These are phyloP conservation scores for Cryptosporidium meleagridis DNA, from an alignment of 169 alveolate species.

Conservation along the genomic window DNA sequence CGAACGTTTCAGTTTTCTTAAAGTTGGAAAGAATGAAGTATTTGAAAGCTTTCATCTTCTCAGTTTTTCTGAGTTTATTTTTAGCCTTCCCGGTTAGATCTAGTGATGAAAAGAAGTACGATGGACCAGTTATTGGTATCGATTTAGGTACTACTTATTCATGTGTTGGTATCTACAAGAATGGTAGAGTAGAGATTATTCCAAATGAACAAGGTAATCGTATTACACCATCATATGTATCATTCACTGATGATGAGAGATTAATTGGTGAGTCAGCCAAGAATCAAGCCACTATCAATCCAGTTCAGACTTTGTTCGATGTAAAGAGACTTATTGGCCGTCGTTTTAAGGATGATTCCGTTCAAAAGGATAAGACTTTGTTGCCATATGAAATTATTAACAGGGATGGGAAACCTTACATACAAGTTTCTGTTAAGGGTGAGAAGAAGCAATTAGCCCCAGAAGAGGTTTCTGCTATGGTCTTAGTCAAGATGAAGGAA, in stretches of 20 bases:
- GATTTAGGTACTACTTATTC: slow-evolving; percentile 99
- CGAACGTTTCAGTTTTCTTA: slow-evolving; percentile 5
- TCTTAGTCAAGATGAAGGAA: slow-evolving; percentile 96
- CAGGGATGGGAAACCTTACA: slow-evolving; percentile 95
- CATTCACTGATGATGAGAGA: slow-evolving; percentile 96
- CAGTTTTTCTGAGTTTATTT: slow-evolving; percentile 29
- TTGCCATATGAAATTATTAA: slow-evolving; percentile 95
- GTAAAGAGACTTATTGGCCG: slow-evolving; percentile 99
- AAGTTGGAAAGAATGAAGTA: slow-evolving; percentile 38
- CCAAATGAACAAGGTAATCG: slow-evolving; percentile 95
- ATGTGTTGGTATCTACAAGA: slow-evolving; percentile 97
- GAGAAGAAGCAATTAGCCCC: slow-evolving; percentile 94
- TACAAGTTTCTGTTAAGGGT: slow-evolving; percentile 91
- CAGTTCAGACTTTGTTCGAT: slow-evolving; percentile 96
- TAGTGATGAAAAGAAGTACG: slow-evolving; percentile 78
- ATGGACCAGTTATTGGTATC: slow-evolving; percentile 96
- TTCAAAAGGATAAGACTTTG: slow-evolving; percentile 94
- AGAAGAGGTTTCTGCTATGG: slow-evolving; percentile 99
- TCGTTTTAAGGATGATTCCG: slow-evolving; percentile 94
- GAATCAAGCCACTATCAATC: slow-evolving; percentile 96
- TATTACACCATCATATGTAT: slow-evolving; percentile 98
- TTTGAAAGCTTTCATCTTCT: neutral
- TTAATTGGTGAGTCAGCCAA: slow-evolving; percentile 98
- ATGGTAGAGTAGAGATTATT: slow-evolving; percentile 97
- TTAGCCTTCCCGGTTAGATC: slow-evolving; percentile 10